A percentile compares a stretch with the other conserved stretches of the same genome.
These are phyloP conservation scores for Exobasidium cylindrosporum DNA, from an alignment of 1,284 basidiomycete genomes.

Conservation along the genomic window DNA sequence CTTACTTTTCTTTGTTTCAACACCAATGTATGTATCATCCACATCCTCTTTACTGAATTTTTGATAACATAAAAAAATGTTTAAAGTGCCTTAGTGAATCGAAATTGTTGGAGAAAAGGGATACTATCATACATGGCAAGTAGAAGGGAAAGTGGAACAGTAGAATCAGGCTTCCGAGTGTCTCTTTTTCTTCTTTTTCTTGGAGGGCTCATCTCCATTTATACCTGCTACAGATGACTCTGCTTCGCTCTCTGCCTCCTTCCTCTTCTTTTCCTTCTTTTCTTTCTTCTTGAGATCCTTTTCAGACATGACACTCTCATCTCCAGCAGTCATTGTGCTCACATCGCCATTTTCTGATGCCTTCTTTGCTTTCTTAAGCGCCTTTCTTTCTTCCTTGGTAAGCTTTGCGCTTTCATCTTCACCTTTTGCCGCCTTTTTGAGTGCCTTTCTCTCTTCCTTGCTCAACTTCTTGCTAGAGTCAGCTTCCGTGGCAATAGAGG, in stretches of 20 bases:
- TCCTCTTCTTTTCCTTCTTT: constrained; percentile 48
- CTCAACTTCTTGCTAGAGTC: constrained; percentile 58
- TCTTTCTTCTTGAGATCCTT: constrained; percentile 45
- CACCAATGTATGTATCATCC: too few relatives aligned
- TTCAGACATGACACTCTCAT: constrained; percentile 14
- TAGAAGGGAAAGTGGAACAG: too few relatives aligned
- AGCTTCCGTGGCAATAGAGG: constrained; percentile 62
- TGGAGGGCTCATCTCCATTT: constrained; percentile 28
- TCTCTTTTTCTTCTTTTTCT: constrained; percentile 47
- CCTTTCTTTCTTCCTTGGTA: constrained; percentile 27
- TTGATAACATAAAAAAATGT: too few relatives aligned
- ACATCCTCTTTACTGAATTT: too few relatives aligned
- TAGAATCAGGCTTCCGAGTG: constrained; percentile 17
- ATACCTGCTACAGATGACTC: constrained; percentile 29
- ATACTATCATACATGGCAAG: too few relatives aligned
- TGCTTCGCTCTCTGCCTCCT: constrained; percentile 30
- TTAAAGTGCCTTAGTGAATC: too few relatives aligned
- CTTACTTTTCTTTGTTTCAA: too few relatives aligned
- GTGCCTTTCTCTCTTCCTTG: constrained; percentile 42
- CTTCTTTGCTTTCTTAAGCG: constrained; percentile 36
- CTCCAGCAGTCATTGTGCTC: not conserved
- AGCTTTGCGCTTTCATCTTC: constrained; percentile 49
- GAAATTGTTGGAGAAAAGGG: too few relatives aligned
- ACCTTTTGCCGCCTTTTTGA: constrained; percentile 36
- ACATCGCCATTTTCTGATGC: not conserved